These are phyloP conservation scores for Carex littledalei DNA, from an alignment of 176 grass and related monocot genomes.

Conservation along the genomic window DNA sequence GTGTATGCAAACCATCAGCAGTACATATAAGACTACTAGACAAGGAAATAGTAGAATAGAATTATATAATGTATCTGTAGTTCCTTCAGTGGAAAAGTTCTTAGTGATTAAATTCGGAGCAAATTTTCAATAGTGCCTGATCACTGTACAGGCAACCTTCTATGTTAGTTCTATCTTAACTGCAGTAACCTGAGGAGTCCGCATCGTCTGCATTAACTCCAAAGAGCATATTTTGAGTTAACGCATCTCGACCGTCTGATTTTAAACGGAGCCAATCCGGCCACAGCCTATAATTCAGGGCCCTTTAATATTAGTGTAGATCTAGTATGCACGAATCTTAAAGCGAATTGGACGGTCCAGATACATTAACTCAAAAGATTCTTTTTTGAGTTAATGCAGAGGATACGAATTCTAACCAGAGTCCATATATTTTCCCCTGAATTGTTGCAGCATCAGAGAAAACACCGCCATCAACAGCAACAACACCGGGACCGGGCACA, in stretches of 20 bases:
- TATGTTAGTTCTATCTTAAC: background rate
- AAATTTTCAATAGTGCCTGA: background rate
- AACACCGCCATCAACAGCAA: background rate
- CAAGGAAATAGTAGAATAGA: background rate
- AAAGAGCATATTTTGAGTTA: no score
- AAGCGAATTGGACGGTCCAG: no score
- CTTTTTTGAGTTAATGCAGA: no score
- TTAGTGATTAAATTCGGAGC: background rate
- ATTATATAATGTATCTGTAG: background rate
- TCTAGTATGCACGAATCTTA: no score
- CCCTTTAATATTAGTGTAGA: no score
- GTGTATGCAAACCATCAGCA: background rate
- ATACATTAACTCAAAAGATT: no score
- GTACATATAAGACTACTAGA: background rate
- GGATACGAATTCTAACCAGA: background rate
- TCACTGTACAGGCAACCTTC: background rate
- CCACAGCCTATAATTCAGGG: no score
- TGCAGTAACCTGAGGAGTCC: background rate
- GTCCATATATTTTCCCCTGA: background rate
- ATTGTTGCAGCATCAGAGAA: constrained; percentile 5
- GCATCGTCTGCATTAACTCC: no score
- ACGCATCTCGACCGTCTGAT: no score
- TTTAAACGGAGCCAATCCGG: no score
- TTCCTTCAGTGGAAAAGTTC: background rate
- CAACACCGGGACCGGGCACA: background rate